Base-by-base conservation (phyloP, 768 basidiomycete species). In the Leccinum pellstonianum region DNA sequence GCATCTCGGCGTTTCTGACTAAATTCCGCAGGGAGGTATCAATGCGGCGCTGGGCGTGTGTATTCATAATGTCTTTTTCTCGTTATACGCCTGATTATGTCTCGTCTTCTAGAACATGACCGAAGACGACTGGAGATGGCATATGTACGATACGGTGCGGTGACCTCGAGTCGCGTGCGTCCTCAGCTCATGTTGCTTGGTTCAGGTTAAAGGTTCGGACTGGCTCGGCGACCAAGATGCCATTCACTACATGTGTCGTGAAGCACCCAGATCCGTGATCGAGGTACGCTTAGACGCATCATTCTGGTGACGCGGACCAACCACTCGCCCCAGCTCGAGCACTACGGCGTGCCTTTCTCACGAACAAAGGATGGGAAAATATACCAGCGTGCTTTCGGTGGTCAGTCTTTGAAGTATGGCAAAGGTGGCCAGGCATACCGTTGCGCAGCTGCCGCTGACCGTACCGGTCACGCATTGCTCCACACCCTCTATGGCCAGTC, bases 181-280 rank as follows among this genome's bases (percentile, higher is more conserved):
- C 10, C 31, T 63, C 64, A 37, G 59, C 59, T 71, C 53, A 61
- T 68, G 55, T 33, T n/a, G 33, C 59, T 41, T n/a, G 56, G 15
- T 31, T 53, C 67, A 93, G 86, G 96, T 98, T 59, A 99, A 99
- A 83, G 97, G 97, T 62, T 97, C 95, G 55, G 97, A 99, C 78
- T 99, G 97, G 97, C 87, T 98, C 41, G 97, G 97, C 75, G 97
- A 99, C 80, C 95, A 95, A 77, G 97, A 99, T 70, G 97, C 97
- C 52, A 98, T 99, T 67, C 97, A 98, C 72, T 99, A 98, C 80
- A 99, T 99, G 97, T 97, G 94, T 75, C 83, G 94, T 38, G 97
- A 99, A 76, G 97, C 97, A 46, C 96, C 95, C 55, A 81, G 87
- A 73, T 90, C 91, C 35, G 95, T 98, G 64, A 86, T 95, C 54